Evolutionary conservation across 1,139 yeast species (phyloP).

Genomic region (Yamadazyma trypodendri): DNA sequence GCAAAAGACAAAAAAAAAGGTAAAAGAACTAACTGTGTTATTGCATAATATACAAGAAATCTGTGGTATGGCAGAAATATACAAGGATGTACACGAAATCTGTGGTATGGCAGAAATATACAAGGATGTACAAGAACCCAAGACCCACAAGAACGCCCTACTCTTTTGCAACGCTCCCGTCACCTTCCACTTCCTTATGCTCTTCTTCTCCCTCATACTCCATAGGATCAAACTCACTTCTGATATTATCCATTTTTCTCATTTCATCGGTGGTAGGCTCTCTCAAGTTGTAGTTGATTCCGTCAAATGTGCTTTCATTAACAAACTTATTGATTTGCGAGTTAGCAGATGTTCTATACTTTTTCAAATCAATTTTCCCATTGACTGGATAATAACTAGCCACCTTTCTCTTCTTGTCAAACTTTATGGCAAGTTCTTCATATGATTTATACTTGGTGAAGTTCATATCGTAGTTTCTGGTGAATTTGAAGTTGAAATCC

Average conservation of each 20-base stretch:
- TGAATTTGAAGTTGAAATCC: constrained; percentile 58
- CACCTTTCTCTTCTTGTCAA: constrained; percentile 51
- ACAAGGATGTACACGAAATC: constrained; percentile 6
- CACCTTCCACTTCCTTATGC: constrained; percentile 24
- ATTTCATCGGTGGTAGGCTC: constrained; percentile 74
- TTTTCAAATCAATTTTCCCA: constrained; percentile 78
- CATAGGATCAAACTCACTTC: constrained; percentile 78
- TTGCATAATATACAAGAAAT: constrained; percentile 17
- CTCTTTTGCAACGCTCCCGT: constrained; percentile 22
- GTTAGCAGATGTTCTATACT: constrained; percentile 62
- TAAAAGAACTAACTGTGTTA: constrained; percentile 19
- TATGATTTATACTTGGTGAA: constrained; percentile 47
- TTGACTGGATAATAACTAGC: constrained; percentile 78
- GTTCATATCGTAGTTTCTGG: constrained; percentile 80
- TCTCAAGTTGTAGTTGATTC: constrained; percentile 60
- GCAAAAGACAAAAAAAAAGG: constrained; percentile 13
- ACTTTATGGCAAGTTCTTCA: constrained; percentile 45
- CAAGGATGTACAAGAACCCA: constrained; percentile 8
- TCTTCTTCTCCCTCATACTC: constrained; percentile 58
- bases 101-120: background rate
- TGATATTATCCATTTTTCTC: constrained; percentile 60
- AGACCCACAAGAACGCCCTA: no score
- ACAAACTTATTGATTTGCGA: constrained; percentile 51
- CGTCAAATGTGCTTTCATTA: constrained; percentile 51
- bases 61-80: background rate